A percentile compares a stretch with the other conserved stretches of the same genome.
Conservation (phyloP, 2,329 filamentous ascomycete genomes). For the Aspergillus cejpii region DNA sequence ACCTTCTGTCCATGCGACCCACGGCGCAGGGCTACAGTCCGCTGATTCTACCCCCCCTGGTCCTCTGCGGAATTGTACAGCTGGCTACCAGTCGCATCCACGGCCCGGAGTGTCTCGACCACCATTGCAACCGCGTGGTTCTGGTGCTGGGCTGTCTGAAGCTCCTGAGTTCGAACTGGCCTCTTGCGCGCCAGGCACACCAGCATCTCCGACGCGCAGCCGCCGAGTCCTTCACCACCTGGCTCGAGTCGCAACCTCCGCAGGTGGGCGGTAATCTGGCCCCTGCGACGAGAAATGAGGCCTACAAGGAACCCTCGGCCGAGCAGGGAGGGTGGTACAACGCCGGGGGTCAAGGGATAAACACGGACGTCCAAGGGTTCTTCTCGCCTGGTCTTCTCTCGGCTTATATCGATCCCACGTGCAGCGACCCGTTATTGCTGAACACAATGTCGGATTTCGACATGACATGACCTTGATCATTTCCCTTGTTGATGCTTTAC, state of each 20-base stretch:
- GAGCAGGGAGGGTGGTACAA: slow-evolving; percentile 1
- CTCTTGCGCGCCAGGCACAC: slow-evolving; percentile 25
- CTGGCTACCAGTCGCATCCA: slow-evolving; percentile 31
- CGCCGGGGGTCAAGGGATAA: neutral
- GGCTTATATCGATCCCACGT: slow-evolving; percentile 28
- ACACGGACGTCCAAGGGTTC: slow-evolving; percentile 21
- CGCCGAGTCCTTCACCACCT: slow-evolving; percentile 18
- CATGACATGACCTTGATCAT: neutral
- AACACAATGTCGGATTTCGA: neutral
- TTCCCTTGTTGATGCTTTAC: no score
- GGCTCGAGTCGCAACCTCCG: slow-evolving; percentile 7
- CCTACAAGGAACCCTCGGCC: neutral
- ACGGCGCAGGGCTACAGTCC: slow-evolving; percentile 29
- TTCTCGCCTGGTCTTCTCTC: slow-evolving; percentile 23
- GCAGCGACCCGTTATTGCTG: slow-evolving; percentile 3
- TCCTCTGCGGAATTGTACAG: slow-evolving; percentile 32
- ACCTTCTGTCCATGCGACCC: slow-evolving; percentile 30
- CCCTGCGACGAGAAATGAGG: slow-evolving; percentile 1
- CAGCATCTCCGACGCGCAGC: slow-evolving; percentile 24
- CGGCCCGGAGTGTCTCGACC: slow-evolving; percentile 34
- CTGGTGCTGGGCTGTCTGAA: slow-evolving; percentile 34
- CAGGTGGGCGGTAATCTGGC: slow-evolving; percentile 1
- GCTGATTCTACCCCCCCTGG: slow-evolving; percentile 25
- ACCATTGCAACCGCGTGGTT: slow-evolving; percentile 34
- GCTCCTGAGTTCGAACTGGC: slow-evolving; percentile 26